A percentile compares a stretch with the other conserved stretches of the same genome.
These are phyloP conservation scores for Termitomyces sp. DNA, from an alignment of 768 basidiomycete genomes.

Conservation along the genomic window DNA sequence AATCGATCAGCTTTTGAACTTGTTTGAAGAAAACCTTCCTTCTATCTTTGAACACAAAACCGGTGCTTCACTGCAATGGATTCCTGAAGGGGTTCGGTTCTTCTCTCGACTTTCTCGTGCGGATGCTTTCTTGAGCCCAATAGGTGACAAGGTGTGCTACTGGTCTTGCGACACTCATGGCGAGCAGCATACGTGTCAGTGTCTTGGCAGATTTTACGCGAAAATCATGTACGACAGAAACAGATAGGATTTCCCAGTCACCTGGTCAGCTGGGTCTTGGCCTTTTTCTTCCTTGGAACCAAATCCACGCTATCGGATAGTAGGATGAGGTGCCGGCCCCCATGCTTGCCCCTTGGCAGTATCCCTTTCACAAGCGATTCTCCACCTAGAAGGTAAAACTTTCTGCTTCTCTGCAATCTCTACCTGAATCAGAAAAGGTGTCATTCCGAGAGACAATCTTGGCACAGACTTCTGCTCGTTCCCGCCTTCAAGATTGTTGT, in stretches of 20 bases:
- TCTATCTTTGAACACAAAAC: not conserved
- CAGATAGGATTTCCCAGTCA: conserved; percentile 10
- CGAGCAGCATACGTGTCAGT: not conserved
- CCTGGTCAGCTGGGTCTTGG: conserved; percentile 9
- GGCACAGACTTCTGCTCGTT: not conserved
- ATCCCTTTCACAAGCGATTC: conserved; percentile 6
- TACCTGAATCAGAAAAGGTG: not conserved
- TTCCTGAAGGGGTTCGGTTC: not conserved
- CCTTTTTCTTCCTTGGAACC: conserved; percentile 2
- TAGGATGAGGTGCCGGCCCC: conserved; percentile 1
- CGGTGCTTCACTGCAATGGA: not conserved
- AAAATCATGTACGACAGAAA: not conserved
- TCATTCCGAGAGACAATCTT: not conserved
- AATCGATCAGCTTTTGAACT: not conserved
- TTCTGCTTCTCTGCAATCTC: not conserved
- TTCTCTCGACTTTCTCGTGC: not conserved
- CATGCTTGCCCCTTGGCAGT: conserved; percentile 2
- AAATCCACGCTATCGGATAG: conserved; percentile 8
- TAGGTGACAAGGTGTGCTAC: not conserved
- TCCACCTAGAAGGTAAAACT: not conserved
- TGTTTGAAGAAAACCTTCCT: not conserved
- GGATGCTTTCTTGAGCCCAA: not conserved
- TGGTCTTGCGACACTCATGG: not conserved
- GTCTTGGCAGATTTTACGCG: conserved; percentile 10
- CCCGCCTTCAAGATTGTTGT: not conserved